Percentiles rank a stretch among this genome's conserved stretches.
These are phyloP conservation scores for Zalaria obscura DNA, from an alignment of 2,329 filamentous ascomycete genomes.

Conservation along the genomic window DNA sequence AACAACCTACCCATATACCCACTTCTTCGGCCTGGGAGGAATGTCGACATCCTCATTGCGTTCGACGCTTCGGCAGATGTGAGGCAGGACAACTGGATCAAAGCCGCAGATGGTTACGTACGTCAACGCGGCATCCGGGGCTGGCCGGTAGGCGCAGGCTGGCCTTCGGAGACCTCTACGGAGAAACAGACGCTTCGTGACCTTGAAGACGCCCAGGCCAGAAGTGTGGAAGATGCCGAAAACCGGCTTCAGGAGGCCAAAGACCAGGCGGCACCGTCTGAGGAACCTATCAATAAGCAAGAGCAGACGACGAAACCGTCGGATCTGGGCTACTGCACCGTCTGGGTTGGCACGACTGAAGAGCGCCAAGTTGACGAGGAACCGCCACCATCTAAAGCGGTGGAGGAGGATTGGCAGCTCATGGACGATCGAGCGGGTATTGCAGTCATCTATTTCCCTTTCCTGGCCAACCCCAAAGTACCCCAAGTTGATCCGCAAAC, in stretches of 20 bases:
- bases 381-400: constrained; percentile 34
- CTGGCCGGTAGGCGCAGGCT: constrained; percentile 90
- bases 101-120: constrained; percentile 85
- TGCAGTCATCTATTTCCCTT: constrained; percentile 78
- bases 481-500: constrained; percentile 69
- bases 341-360: constrained; percentile 81
- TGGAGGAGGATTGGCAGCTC: constrained; percentile 51
- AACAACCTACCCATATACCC: constrained; percentile 97
- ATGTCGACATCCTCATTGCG: constrained; percentile 79
- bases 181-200: constrained; percentile 47
- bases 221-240: constrained; percentile 45
- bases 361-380: constrained; percentile 49
- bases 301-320: constrained; percentile 17
- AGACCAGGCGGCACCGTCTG: constrained; percentile 9
- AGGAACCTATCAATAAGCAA: constrained; percentile 8
- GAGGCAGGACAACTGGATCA: constrained; percentile 90
- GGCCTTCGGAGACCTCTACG: constrained; percentile 54
- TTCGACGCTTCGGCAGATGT: constrained; percentile 94
- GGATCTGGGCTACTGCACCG: constrained; percentile 74
- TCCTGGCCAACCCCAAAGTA: constrained; percentile 68
- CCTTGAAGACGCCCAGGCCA: constrained; percentile 53
- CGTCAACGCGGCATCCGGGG: constrained; percentile 80
- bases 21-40: constrained; percentile 69
- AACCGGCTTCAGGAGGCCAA: constrained; percentile 48
- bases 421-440: constrained; percentile 71